Base-by-base conservation (phyloP, 1,139 yeast species). In the Maudiozyma humilis region DNA sequence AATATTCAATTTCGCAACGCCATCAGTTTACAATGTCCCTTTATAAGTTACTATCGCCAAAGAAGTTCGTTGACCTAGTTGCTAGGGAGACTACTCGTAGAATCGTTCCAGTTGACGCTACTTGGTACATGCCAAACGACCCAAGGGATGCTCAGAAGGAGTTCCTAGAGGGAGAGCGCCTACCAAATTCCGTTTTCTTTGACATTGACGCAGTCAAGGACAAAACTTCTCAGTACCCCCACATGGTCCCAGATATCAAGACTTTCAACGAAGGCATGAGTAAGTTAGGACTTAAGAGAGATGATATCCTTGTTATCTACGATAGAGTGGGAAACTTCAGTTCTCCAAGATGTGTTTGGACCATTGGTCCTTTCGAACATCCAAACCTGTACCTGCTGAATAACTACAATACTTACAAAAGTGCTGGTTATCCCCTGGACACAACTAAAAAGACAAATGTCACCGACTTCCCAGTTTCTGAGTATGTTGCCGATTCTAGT, bases 281-380 rank as follows among this genome's bases (percentile, higher is more conserved):
- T 27, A 57, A 71, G 16, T 60, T 63, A 61, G 81, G 60, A 13
- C 57, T 62, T 18, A 55, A 55, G 25, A 65, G 64, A 41, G 64
- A 68, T 34, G 93, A 88, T 51, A 66, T 70, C 15, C 60, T 91
- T 42, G 82, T 91, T n/a, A 78, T 91, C 8, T 91, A 91, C 61
- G 98, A 91, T 62, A 78, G 79, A 51, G 73, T 75, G 36, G 95
- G 95, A 1, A 78, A 84, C 50, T 87, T 89, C 63, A 81, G 94
- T 34, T 78, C 89, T 4, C 96, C 97, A 30, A 71, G 98, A 51
- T 93, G 84, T 23, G 89, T 89, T 0, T 91, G 96, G 96, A 86
- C 88, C 55, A 73, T 89, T 55, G 70, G 79, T 25, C 69, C 83
- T 3, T 85, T 82, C 62, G 93, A 93, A 4, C 96, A 88, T 62